A percentile compares a stretch with the other conserved stretches of the same genome.
Evolutionary conservation across 805 yeast species (phyloP).

Genomic region (Ogataea polymorpha): DNA sequence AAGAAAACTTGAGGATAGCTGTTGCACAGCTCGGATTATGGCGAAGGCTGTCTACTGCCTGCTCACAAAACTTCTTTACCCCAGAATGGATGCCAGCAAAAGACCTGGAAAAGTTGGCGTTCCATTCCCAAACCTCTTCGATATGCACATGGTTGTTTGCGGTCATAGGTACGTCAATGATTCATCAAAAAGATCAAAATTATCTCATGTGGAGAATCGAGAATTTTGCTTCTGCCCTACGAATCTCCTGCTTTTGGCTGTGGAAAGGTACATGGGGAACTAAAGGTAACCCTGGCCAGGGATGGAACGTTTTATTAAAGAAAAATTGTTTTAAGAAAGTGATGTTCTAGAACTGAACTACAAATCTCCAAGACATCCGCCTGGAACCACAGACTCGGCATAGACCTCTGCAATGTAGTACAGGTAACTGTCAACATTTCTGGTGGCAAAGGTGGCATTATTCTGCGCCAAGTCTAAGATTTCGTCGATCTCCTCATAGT

Average conservation of each 20-base stretch:
- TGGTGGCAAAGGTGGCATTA: constrained; percentile 34
- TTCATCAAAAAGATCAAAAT: constrained; percentile 4
- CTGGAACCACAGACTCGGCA: constrained; percentile 28
- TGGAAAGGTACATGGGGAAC: constrained; percentile 15
- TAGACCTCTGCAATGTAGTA: constrained; percentile 34
- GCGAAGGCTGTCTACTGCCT: constrained; percentile 10
- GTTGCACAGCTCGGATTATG: constrained; percentile 11
- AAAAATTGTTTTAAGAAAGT: background rate
- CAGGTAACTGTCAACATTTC: constrained; percentile 34
- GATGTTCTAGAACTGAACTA: constrained; percentile 1
- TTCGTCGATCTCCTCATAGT: constrained; percentile 35
- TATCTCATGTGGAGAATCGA: constrained; percentile 10
- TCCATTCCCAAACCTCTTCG: constrained; percentile 8
- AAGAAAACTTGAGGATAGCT: constrained; percentile 15
- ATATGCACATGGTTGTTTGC: constrained; percentile 15
- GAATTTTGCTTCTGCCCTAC: constrained; percentile 12
- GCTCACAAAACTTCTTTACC: constrained; percentile 10
- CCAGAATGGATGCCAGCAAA: constrained; percentile 5
- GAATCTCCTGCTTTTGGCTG: constrained; percentile 3
- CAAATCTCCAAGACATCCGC: constrained; percentile 25
- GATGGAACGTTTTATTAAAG: background rate
- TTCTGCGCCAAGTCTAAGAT: constrained; percentile 33
- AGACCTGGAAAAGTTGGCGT: constrained; percentile 8
- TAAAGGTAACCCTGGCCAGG: constrained; percentile 3
- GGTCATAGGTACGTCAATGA: constrained; percentile 12